A percentile compares a stretch with the other conserved stretches of the same genome.
Conservation (phyloP, 1,139 yeast species). For the Candida tunisiensis region DNA sequence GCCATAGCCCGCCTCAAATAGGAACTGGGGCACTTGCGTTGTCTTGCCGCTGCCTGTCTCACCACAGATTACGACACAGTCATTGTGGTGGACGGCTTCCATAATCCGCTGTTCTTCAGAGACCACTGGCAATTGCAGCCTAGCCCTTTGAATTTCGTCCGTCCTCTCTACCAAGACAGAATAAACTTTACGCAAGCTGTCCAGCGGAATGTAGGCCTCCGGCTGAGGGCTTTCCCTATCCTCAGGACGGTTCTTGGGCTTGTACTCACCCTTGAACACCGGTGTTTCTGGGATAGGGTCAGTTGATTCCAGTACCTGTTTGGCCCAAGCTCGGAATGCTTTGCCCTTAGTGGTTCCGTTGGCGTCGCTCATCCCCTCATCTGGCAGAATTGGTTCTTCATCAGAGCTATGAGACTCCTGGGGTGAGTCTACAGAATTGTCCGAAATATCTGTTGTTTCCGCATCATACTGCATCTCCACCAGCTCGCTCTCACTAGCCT, state of each 20-base stretch:
- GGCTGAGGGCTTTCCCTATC: slow-evolving; percentile 20
- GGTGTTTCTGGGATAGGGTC: slow-evolving; percentile 14
- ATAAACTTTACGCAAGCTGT: slow-evolving; percentile 41
- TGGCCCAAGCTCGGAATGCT: slow-evolving; percentile 39
- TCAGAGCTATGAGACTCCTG: slow-evolving; percentile 9
- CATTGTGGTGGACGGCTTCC: slow-evolving; percentile 93
- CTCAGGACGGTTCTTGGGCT: slow-evolving; percentile 18
- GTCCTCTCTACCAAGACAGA: slow-evolving; percentile 53
- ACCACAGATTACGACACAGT: slow-evolving; percentile 84
- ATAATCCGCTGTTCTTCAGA: slow-evolving; percentile 84
- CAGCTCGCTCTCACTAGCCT: slow-evolving; percentile 7
- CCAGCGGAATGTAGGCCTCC: slow-evolving; percentile 41
- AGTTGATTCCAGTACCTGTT: slow-evolving; percentile 18
- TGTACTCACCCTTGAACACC: slow-evolving; percentile 14
- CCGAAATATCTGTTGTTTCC: slow-evolving; percentile 9
- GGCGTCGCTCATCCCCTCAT: slow-evolving; percentile 5
- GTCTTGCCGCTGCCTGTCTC: slow-evolving; percentile 99
- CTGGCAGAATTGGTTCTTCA: too few species aligned
- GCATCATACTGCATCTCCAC: slow-evolving; percentile 9
- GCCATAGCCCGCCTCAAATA: slow-evolving; percentile 84
- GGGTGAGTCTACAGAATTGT: slow-evolving; percentile 6
- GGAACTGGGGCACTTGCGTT: slow-evolving; percentile 89
- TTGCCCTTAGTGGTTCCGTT: slow-evolving; percentile 21
- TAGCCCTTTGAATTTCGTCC: slow-evolving; percentile 42
- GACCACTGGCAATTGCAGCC: slow-evolving; percentile 72